These are phyloP conservation scores for Calocybe indica DNA, from an alignment of 768 basidiomycete genomes.

Conservation along the genomic window DNA sequence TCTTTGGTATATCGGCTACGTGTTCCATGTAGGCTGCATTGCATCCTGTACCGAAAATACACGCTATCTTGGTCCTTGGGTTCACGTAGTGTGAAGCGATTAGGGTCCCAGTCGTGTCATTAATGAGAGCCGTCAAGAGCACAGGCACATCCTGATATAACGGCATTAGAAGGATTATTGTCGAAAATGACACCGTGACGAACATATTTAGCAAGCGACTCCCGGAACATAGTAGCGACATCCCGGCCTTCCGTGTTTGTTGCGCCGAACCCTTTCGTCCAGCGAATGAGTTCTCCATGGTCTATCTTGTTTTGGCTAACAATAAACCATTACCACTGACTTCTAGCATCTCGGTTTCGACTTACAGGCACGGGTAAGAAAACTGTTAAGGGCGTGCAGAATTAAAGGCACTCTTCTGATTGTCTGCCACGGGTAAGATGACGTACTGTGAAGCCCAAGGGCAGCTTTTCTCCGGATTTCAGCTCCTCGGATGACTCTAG, in stretches of 20 bases:
- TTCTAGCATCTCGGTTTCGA: slow-evolving; percentile 8
- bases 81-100: slow-evolving; percentile 97
- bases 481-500: slow-evolving; percentile 41
- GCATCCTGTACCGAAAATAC: slow-evolving; percentile 97
- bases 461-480: slow-evolving; percentile 52
- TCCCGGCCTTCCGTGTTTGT: slow-evolving; percentile 88
- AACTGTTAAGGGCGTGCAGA: slow-evolving; percentile 41
- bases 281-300: slow-evolving; percentile 90
- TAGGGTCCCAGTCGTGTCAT: slow-evolving; percentile 96
- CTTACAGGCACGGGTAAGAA: slow-evolving; percentile 92
- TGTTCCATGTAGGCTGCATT: slow-evolving; percentile 99
- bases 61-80: slow-evolving; percentile 84
- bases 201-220: slow-evolving; percentile 74
- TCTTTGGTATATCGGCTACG: slow-evolving; percentile 80
- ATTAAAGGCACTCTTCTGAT: neutral
- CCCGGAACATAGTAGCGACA: slow-evolving; percentile 89
- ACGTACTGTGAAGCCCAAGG: slow-evolving; percentile 91
- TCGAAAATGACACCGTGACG: slow-evolving; percentile 18
- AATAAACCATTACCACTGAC: neutral
- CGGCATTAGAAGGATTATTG: slow-evolving; percentile 1
- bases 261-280: slow-evolving; percentile 99
- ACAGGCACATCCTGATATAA: slow-evolving; percentile 70
- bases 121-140: slow-evolving; percentile 81
- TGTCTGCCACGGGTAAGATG: slow-evolving; percentile 2
- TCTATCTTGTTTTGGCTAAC: slow-evolving; percentile 83